Evolutionary conservation across 805 yeast genomes (phyloP).

Genomic region (Maudiozyma barnettii): DNA sequence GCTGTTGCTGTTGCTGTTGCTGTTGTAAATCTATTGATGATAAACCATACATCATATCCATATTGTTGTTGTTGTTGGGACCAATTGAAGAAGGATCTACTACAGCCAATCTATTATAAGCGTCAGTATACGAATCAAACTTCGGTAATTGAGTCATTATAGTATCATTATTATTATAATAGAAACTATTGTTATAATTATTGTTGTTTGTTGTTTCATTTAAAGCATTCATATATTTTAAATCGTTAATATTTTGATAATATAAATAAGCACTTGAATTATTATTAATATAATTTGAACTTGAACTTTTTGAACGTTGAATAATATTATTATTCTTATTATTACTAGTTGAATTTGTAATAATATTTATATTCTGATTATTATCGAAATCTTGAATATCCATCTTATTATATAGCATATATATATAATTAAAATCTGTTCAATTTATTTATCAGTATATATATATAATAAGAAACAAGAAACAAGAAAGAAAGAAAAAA

Average conservation of each 20-base stretch:
- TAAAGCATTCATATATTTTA: background rate
- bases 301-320: background rate
- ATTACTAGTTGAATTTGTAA: too few relatives aligned
- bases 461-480: too few relatives aligned
- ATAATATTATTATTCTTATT: too few relatives aligned
- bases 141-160: background rate
- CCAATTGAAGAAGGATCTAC: background rate
- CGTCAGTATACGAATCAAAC: background rate
- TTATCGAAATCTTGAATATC: too few relatives aligned
- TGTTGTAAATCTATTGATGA: too few relatives aligned
- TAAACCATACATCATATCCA: too few relatives aligned
- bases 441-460: too few relatives aligned
- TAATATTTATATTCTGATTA: too few relatives aligned
- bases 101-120: background rate
- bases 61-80: background rate
- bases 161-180: background rate
- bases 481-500: too few relatives aligned
- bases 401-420: too few relatives aligned
- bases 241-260: background rate
- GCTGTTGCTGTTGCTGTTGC: too few relatives aligned
- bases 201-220: background rate
- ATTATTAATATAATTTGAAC: background rate
- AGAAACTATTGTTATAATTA: background rate
- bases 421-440: too few relatives aligned
- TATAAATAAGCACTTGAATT: background rate